Base-by-base conservation (phyloP, 352 stramenopile species). In the Pythium coloratum region DNA sequence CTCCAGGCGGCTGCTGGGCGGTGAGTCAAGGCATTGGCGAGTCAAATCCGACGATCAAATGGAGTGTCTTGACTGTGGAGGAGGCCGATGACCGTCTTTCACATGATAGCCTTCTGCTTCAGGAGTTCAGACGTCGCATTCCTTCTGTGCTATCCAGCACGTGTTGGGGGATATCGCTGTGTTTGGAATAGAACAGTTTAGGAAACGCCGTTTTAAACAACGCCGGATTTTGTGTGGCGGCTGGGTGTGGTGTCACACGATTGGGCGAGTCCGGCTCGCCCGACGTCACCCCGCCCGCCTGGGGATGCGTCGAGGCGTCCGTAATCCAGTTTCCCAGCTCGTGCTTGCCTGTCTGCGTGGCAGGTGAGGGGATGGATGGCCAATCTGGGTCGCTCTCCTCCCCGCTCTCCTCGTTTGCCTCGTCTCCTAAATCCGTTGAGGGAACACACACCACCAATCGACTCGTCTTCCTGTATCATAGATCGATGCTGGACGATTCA, bases 151-250 rank as follows among this genome's bases (percentile, higher is more conserved):
- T 46, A 46, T 46, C 38, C 38, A 13, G 38, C 4, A 18, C 13
- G 38, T 46, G 8, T 46, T 12, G 20, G 20, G 20, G 20, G 20
- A 24, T 0, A 24, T 24, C 20, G 20, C 20, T 24, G 20, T 24
- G 20, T 6, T n/a, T 46, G 38, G 38, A 46, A 46, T 46, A 18
- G 38, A 46, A 46, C 8, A 46, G 3, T 18, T 12, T 18, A 6
- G 6, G 6, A 40, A 40, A 58, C 8, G 26, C 1, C 63, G 63
- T 70, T 70, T 70, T 46, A 70, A 70, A 70, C 64, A 49, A 16
- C 36, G 30, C 36, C 3, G 7, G 14, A 62, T 28, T 59, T 54
- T 71, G 65, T 63, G 3, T 70, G 64, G 64, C 28, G 57, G 47
- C 47, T 66, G 65, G 30, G 65, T 63, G 65, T 6, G 49, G 28